Evolutionary conservation across 768 basidiomycete species (phyloP), one percentile per base, ranked within the genome.

Genomic region (Lentinula detonsa): DNA sequence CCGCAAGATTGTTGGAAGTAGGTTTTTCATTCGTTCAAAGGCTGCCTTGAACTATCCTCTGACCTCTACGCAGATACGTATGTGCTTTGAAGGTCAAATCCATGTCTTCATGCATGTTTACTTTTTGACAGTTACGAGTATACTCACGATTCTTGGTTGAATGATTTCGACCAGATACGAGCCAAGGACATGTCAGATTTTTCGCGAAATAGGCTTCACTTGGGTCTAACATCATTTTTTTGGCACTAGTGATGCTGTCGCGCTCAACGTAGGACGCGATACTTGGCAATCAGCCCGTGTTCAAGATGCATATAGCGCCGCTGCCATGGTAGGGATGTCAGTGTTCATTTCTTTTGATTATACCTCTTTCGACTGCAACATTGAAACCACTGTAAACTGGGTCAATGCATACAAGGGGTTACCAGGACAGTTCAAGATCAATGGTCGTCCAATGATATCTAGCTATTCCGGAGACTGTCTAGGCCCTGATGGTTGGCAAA

Each of bases 281-380:
- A 63, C 70, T 9, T 88, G 85, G 82, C 80, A 85, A 63, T 72
- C 70, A 13, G 66, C 55, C 4, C 82, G 81, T 57, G 69, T 85
- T 8, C 72, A 67, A 8, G 75, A 76, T 18, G 86, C 86, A 57
- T 83, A 79, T 62, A 76, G 69, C 66, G 83, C 84, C 5, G 83
- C 84, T 6, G 62, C 68, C 13, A 13, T 16, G 7, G 31, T 23
- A 0, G 40, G 21, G 55, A 76, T 85, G 71, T 82, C 87, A 67
- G 68, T 86, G 42, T 84, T 85, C 70, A 66, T 83, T 46, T 83
- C 81, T 1, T 80, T 85, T 67, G 85, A 86, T 70, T 80, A 82
- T 67, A 79, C 77, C 15, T 79, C 74, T 9, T 73, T 86, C 65
- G 71, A 74, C 0, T 87, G 85, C 69, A 65, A 73, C 65, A 71